phyloP scores from a whole-genome alignment of 257 asterid genomes.

The Leptodermis oblonga region DNA sequence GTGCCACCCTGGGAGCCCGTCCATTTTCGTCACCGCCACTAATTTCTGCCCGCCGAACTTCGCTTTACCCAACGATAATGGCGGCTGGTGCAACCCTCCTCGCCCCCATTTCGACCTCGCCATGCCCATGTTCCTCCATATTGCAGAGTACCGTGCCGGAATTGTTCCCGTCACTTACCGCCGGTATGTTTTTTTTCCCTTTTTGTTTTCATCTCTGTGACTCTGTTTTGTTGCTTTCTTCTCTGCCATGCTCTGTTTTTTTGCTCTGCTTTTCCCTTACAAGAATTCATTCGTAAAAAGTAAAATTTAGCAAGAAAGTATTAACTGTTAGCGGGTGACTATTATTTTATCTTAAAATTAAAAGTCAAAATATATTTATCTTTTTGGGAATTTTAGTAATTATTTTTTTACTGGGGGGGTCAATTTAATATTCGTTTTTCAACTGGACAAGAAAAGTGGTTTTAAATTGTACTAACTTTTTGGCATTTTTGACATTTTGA shows the following conservation, averaged over 20 bases:
- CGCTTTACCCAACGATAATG: slow-evolving; percentile 71
- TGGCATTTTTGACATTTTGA: background rate
- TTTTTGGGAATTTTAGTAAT: too few relatives aligned
- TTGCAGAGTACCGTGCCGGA: slow-evolving; percentile 89
- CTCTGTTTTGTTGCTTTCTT: background rate
- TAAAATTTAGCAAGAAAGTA: too few relatives aligned
- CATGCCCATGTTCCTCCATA: slow-evolving; percentile 90
- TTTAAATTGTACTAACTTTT: background rate
- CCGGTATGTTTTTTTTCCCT: slow-evolving; percentile 31
- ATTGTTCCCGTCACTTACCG: slow-evolving; percentile 78
- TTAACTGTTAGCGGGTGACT: too few relatives aligned
- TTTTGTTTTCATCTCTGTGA: background rate
- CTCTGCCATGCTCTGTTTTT: background rate
- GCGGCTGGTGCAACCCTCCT: slow-evolving; percentile 97
- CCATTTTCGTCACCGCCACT: slow-evolving; percentile 74
- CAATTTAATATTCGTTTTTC: too few relatives aligned
- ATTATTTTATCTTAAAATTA: too few relatives aligned
- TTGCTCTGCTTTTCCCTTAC: background rate
- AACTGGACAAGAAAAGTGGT: too few relatives aligned
- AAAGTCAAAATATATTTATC: too few relatives aligned
- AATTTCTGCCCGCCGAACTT: slow-evolving; percentile 84
- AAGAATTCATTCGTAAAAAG: background rate
- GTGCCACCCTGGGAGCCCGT: slow-evolving; percentile 75
- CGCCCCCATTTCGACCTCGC: slow-evolving; percentile 87
- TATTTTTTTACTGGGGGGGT: too few relatives aligned